These are phyloP conservation scores for Beverwykella pulmonaria DNA, from an alignment of 495 filamentous ascomycete species.

Conservation along the genomic window DNA sequence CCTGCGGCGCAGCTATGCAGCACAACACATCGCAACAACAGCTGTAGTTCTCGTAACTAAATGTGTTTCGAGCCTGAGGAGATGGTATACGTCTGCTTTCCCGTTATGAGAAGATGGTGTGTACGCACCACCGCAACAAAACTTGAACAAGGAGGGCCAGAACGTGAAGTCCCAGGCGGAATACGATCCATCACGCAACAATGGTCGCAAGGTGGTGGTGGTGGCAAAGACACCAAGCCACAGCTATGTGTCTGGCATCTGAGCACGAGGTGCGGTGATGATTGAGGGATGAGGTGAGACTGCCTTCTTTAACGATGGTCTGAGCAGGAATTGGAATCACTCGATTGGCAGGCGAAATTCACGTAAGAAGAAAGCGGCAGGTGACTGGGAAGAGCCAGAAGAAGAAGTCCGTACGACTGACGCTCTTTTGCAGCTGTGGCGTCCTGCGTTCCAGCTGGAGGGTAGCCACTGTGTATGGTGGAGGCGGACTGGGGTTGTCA, in stretches of 20 bases:
- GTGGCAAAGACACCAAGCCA: neutral
- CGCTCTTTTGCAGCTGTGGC: too few species aligned
- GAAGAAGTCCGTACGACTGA: neutral
- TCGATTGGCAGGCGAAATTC: neutral
- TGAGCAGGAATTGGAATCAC: neutral
- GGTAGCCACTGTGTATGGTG: too few species aligned
- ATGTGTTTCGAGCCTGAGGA: neutral
- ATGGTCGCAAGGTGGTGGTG: neutral
- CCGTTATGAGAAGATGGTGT: neutral
- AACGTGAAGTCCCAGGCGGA: too few species aligned
- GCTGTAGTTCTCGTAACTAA: neutral
- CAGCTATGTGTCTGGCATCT: neutral
- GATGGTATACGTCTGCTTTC: neutral
- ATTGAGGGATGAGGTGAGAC: constrained; percentile 14
- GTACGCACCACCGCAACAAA: neutral
- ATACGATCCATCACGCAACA: neutral
- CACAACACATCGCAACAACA: neutral
- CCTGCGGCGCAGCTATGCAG: constrained; percentile 7
- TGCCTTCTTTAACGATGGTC: neutral
- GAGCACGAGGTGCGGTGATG: constrained; percentile 11
- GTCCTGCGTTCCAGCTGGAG: too few species aligned
- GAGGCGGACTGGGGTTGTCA: too few species aligned
- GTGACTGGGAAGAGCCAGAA: neutral
- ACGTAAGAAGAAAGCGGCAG: neutral
- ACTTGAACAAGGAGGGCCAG: neutral